A percentile compares a stretch with the other conserved stretches of the same genome.
phyloP scores from a whole-genome alignment of 345 rosid species.

The Atalantia buxifolia region DNA sequence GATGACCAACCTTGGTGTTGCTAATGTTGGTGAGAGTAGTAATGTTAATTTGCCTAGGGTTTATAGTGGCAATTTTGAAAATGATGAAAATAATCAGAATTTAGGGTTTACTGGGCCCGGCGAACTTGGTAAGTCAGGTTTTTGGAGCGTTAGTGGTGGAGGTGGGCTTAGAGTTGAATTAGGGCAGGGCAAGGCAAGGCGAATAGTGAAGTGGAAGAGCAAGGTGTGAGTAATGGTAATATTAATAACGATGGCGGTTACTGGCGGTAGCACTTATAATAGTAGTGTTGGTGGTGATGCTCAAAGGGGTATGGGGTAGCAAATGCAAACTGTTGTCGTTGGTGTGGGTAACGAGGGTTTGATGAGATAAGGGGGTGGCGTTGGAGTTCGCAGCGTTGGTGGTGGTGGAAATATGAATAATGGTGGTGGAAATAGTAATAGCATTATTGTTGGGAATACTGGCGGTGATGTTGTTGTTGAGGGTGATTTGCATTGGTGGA shows the following conservation, averaged over 20 bases:
- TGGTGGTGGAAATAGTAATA: constrained; percentile 29
- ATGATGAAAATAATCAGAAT: constrained; percentile 7
- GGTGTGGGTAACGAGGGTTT: constrained; percentile 35
- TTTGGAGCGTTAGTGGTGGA: constrained; percentile 28
- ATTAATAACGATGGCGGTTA: background rate
- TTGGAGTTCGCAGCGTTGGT: background rate
- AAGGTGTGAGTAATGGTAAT: constrained; percentile 23
- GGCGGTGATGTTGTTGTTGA: constrained; percentile 21
- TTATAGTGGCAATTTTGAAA: constrained; percentile 35
- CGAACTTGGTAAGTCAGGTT: constrained; percentile 30
- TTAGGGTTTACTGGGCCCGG: constrained; percentile 33
- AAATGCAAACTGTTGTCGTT: constrained; percentile 14
- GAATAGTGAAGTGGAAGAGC: constrained; percentile 30
- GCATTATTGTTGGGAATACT: constrained; percentile 13
- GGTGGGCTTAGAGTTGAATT: constrained; percentile 67
- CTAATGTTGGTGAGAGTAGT: constrained; percentile 36
- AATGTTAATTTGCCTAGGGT: constrained; percentile 24
- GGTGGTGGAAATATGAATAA: constrained; percentile 31
- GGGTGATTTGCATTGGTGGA: constrained; percentile 97
- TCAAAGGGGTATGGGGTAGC: constrained; percentile 30
- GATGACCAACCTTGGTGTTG: constrained; percentile 10
- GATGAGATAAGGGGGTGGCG: constrained; percentile 37
- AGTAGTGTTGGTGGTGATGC: constrained; percentile 6
- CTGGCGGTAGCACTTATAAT: background rate
- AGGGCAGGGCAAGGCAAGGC: constrained; percentile 33